Evolutionary conservation across 2,329 filamentous ascomycete genomes (phyloP), one percentile per base, ranked within the genome.

Genomic region (Neofusicoccum parvum): DNA sequence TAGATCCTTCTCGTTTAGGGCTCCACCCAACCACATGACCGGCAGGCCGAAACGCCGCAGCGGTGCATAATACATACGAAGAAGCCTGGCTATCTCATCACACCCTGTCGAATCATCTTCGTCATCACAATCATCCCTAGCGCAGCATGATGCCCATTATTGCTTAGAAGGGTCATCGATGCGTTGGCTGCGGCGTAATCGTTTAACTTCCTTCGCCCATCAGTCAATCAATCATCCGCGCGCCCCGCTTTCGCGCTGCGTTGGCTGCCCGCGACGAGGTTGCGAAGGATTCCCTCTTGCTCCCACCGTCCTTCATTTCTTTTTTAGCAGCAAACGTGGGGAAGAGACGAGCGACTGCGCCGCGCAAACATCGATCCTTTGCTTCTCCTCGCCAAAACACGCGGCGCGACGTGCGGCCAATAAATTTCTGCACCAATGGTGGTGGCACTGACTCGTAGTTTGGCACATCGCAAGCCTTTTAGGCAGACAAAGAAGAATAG

Each of bases 181-280:
- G 53, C 53, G 53, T 39, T 56, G 53, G 53, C 53, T 56, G 53
- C 53, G 53, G 53, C 53, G 53, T 27, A 45, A 41, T 45, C 54
- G 41, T 59, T 15, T 17, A 27, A 32, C 27, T 32, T 32, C 27
- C 27, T 32, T 32, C 27, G 27, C 27, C 27, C 27, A 32, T 32
- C 27, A 32, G 6, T 32, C 27, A 32, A 32, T 32, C 27, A 32
- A 32, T 7, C 27, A 7, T 32, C 27, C 27, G 27, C 27, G 27
- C 27, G 27, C 27, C 27, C 27, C 27, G 27, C 27, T 32, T 32
- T 32, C 27, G 27, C 27, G 27, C 27, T 32, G 27, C 27, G 27
- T 32, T 32, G 27, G 27, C 27, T 36, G 50, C 10, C 20, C 12
- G 37, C 17, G 34, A 36, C 34, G 14, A 17, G 23, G 36, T 20